Evolutionary conservation across 2,329 filamentous ascomycete species (phyloP).

Genomic region (Penicillium sp.): DNA sequence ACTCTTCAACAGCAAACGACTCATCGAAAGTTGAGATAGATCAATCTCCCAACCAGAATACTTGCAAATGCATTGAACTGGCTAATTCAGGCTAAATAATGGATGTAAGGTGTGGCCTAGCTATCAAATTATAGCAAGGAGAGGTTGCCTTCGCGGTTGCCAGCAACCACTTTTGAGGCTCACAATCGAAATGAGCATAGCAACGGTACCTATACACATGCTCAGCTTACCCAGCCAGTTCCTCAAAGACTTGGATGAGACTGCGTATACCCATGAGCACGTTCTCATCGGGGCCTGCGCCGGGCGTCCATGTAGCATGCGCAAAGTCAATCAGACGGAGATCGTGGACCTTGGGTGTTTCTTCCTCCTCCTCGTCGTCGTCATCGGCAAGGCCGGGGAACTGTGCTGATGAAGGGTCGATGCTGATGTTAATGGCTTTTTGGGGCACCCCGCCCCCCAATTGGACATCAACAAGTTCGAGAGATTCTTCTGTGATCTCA

Average conservation of each 20-base stretch:
- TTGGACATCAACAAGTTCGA: slow-evolving; percentile 36
- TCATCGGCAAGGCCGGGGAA: slow-evolving; percentile 53
- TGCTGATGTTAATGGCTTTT: slow-evolving; percentile 38
- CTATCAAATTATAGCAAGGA: neutral
- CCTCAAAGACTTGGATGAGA: slow-evolving; percentile 69
- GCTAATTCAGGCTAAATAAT: neutral
- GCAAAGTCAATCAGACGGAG: slow-evolving; percentile 97
- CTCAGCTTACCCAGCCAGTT: slow-evolving; percentile 51
- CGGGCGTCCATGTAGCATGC: slow-evolving; percentile 81
- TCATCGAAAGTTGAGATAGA: neutral
- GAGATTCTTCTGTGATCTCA: slow-evolving; percentile 33
- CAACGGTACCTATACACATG: slow-evolving; percentile 1
- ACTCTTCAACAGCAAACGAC: too few species aligned
- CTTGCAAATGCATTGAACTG: slow-evolving; percentile 6
- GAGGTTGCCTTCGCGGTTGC: slow-evolving; percentile 18
- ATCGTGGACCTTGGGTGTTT: slow-evolving; percentile 67
- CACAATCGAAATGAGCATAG: neutral
- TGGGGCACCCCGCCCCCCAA: slow-evolving; percentile 33
- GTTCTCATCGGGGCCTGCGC: slow-evolving; percentile 85
- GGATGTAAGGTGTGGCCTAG: neutral
- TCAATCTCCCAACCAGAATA: neutral
- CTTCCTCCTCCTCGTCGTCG: slow-evolving; percentile 52
- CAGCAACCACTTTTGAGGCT: slow-evolving; percentile 27
- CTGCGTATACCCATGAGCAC: slow-evolving; percentile 72
- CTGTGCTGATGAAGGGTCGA: slow-evolving; percentile 41